These are phyloP conservation scores for Candida chauliodis DNA, from an alignment of 805 yeast species.

Conservation along the genomic window DNA sequence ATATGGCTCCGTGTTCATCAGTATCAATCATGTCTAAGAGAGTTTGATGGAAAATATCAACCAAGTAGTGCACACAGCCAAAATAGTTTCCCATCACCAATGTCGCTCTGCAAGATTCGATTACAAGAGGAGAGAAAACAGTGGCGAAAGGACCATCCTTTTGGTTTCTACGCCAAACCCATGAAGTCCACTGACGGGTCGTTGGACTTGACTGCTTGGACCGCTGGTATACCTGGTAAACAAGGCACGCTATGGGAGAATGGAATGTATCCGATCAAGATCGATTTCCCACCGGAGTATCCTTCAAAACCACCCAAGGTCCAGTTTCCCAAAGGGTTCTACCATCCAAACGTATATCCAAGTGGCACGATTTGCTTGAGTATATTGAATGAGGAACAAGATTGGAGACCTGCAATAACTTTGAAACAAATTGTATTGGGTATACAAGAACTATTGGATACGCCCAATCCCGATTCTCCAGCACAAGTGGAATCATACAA, in stretches of 20 bases:
- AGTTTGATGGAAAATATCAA: neutral
- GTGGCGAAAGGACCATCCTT: slow-evolving; percentile 99
- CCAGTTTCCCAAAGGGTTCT: slow-evolving; percentile 81
- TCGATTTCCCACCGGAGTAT: slow-evolving; percentile 83
- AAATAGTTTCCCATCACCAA: neutral
- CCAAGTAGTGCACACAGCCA: neutral
- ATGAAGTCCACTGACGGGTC: slow-evolving; percentile 75
- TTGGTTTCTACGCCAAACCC: slow-evolving; percentile 95
- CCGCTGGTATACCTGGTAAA: slow-evolving; percentile 95
- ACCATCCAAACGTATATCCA: slow-evolving; percentile 97
- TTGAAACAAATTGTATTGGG: slow-evolving; percentile 87
- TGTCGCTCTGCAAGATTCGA: slow-evolving; percentile 71
- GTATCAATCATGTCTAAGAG: slow-evolving; percentile 3
- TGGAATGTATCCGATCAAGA: slow-evolving; percentile 82
- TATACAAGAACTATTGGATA: slow-evolving; percentile 82
- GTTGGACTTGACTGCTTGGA: slow-evolving; percentile 82
- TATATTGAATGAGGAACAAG: slow-evolving; percentile 90
- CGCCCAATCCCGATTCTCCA: slow-evolving; percentile 93
- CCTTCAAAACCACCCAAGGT: slow-evolving; percentile 98
- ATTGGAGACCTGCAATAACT: slow-evolving; percentile 97
- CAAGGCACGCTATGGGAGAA: slow-evolving; percentile 82
- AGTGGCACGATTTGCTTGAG: slow-evolving; percentile 94
- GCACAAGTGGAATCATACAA: slow-evolving; percentile 98
- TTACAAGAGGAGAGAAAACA: slow-evolving; percentile 93
- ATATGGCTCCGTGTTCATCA: neutral